A percentile compares a stretch with the other conserved stretches of the same genome.
Conservation (phyloP, 1,284 basidiomycete genomes). For the Grifola frondosa region DNA sequence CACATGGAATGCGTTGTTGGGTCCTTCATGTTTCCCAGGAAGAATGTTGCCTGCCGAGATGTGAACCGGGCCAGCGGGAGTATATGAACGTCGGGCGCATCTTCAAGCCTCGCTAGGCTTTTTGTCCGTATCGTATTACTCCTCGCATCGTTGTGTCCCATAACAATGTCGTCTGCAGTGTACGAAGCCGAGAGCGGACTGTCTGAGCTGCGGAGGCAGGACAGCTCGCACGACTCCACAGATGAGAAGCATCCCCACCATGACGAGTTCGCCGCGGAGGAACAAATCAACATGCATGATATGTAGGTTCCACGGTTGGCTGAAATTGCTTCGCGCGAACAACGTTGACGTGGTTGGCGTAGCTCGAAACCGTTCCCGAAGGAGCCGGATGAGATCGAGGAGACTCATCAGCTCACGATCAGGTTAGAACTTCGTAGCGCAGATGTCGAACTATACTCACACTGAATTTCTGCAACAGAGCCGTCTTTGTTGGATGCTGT, state of each 20-base stretch:
- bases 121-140: slow-evolving; percentile 8
- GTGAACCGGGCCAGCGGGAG: background rate
- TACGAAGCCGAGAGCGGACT: slow-evolving; percentile 14
- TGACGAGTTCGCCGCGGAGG: slow-evolving; percentile 3
- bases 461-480: slow-evolving; percentile 30
- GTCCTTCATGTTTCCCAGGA: background rate
- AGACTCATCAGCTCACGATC: slow-evolving; percentile 57
- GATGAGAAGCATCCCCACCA: slow-evolving; percentile 10
- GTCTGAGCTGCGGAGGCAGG: slow-evolving; percentile 11
- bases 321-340: background rate
- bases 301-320: slow-evolving; percentile 8
- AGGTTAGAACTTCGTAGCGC: slow-evolving; percentile 24
- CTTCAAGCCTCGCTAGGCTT: slow-evolving; percentile 10
- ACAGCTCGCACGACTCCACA: slow-evolving; percentile 9
- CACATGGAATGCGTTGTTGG: slow-evolving; percentile 7
- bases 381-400: slow-evolving; percentile 47
- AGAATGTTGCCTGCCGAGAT: background rate
- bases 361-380: slow-evolving; percentile 47
- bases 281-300: slow-evolving; percentile 8
- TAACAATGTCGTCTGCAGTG: slow-evolving; percentile 13
- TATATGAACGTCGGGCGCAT: slow-evolving; percentile 2
- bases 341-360: background rate
- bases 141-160: slow-evolving; percentile 14
- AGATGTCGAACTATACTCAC: background rate
- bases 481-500: slow-evolving; percentile 58